Conservation (phyloP, 179 eudicot species). For the Actinidia chinensis region DNA sequence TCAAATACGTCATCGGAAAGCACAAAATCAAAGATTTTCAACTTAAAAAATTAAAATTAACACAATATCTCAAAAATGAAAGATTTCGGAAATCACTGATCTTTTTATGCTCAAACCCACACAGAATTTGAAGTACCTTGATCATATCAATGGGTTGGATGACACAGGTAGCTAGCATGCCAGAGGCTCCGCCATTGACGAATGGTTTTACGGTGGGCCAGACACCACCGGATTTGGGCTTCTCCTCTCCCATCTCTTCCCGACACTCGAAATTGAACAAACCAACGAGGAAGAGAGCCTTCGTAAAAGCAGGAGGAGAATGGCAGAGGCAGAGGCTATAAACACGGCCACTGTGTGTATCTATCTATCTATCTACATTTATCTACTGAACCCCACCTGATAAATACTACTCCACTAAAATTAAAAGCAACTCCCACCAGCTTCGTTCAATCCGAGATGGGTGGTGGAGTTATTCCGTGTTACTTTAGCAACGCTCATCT, state of each 20-base stretch:
- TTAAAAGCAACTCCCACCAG: too few species aligned
- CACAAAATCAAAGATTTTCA: background rate
- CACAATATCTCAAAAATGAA: background rate
- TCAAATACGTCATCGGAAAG: too few species aligned
- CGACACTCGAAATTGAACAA: background rate
- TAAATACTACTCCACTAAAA: too few species aligned
- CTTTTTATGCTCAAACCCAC: background rate
- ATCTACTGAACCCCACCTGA: too few species aligned
- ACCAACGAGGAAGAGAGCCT: slow-evolving; percentile 2
- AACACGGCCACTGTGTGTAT: background rate
- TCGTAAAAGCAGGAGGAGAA: background rate
- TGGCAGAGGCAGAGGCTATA: background rate
- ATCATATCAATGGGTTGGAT: slow-evolving; percentile 93
- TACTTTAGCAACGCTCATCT: too few species aligned
- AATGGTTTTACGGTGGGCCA: slow-evolving; percentile 81
- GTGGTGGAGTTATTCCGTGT: too few species aligned
- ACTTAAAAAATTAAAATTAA: background rate
- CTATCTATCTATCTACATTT: too few species aligned
- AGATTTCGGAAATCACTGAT: background rate
- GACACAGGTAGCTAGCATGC: slow-evolving; percentile 92
- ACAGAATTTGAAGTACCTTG: slow-evolving; percentile 40
- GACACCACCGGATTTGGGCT: slow-evolving; percentile 40
- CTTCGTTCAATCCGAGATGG: too few species aligned
- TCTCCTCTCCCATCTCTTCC: slow-evolving; percentile 45
- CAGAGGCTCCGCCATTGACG: slow-evolving; percentile 85